Evolutionary conservation across 2,329 filamentous ascomycete species (phyloP), one percentile per base, ranked within the genome.

Genomic region (Cladosporium velox): DNA sequence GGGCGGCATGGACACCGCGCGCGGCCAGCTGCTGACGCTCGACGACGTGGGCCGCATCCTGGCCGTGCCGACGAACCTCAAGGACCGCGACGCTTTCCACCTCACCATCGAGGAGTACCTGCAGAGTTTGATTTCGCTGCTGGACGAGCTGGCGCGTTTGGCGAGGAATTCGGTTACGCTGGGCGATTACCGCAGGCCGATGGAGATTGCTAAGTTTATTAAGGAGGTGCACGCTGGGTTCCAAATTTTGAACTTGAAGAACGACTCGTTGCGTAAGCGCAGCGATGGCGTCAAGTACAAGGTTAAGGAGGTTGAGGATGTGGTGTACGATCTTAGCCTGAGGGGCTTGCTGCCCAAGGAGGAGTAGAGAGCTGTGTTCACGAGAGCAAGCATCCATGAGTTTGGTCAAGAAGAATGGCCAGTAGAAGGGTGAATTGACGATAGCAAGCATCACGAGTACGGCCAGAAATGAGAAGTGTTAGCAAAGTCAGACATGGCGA

Each of bases 101-200:
- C 84, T 99, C 73, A 96, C 93, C 52, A 94, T 98, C 73, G 95
- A 99, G 80, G 95, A 99, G 80, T 99, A 99, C 79, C 88, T 99
- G 28, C 89, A 96, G 67, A 89, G 92, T 15, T 84, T 98, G 67
- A 94, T 95, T 66, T 88, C 89, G 67, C 87, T 98, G 67, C 91
- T 95, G 47, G 93, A 97, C 75, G 95, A 99, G 81, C 86, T 99
- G 73, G 86, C 91, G 67, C 92, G 94, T 51, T 87, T 99, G 66
- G 93, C 95, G 38, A 92, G 95, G 79, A 99, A 99, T 80, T 90
- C 92, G 5, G 95, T 99, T 70, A 97, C 94, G 0, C 83, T 97
- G 44, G 93, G 93, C 66, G 93, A 99, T 79, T 93, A 93, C 73
- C 84, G 87, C 66, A 87, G 95, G 67, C 95, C 95, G 21, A 84